A percentile compares a stretch with the other conserved stretches of the same genome.
Conservation (phyloP, 1,284 basidiomycete species). For the Ustilago cynodontis region DNA sequence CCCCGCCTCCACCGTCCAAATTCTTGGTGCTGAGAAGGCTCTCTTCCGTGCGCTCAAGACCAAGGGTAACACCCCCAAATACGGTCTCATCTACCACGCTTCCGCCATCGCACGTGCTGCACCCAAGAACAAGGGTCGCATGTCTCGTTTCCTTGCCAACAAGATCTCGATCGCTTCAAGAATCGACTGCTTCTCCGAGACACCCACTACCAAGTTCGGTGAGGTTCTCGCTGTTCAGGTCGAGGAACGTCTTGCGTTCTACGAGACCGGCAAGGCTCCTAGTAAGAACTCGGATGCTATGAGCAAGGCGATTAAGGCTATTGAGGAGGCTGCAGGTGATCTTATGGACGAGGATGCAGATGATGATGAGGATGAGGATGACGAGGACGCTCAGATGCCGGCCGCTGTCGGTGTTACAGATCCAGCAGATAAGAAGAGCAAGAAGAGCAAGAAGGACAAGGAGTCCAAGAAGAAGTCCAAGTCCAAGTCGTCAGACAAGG, state of each 20-base stretch:
- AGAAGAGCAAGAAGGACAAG: conserved; percentile 78
- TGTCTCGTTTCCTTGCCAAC: conserved; percentile 82
- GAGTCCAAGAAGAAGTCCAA: conserved; percentile 77
- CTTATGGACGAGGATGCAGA: conserved; percentile 78
- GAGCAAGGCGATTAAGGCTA: conserved; percentile 84
- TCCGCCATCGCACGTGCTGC: conserved; percentile 87
- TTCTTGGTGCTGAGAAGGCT: conserved; percentile 97
- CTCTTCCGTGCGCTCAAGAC: conserved; percentile 98
- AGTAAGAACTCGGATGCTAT: conserved; percentile 73
- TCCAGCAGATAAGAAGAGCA: conserved; percentile 71
- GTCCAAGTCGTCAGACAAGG: conserved; percentile 50
- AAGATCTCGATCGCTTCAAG: conserved; percentile 98
- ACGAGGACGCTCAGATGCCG: conserved; percentile 74
- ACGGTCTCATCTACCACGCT: conserved; percentile 75
- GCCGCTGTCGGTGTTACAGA: conserved; percentile 58
- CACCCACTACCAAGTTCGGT: conserved; percentile 90
- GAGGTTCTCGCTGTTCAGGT: conserved; percentile 93
- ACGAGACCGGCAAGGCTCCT: conserved; percentile 75
- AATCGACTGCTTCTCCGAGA: conserved; percentile 94
- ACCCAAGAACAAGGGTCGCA: conserved; percentile 96
- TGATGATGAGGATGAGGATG: conserved; percentile 73
- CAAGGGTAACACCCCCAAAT: conserved; percentile 99
- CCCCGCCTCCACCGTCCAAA: conserved; percentile 97
- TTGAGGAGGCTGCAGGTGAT: conserved; percentile 79
- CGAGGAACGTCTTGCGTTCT: conserved; percentile 94